These are phyloP conservation scores for Dothideomycetes sp. DNA, from an alignment of 2,329 filamentous ascomycete species.

Conservation along the genomic window DNA sequence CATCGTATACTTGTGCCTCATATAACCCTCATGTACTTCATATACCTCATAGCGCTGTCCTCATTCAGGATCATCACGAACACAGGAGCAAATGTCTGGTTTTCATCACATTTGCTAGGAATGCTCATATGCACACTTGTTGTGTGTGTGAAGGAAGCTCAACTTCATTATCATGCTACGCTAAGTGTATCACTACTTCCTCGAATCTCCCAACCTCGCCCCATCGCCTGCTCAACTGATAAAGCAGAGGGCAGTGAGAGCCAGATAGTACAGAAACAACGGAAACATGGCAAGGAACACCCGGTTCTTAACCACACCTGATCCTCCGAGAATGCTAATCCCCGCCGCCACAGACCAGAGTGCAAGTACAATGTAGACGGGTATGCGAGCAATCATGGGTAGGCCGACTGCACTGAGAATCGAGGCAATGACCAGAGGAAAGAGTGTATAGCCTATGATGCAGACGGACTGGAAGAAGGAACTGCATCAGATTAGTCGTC, in stretches of 20 bases:
- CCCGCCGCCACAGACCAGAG: conserved; percentile 91
- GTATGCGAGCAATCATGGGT: conserved; percentile 71
- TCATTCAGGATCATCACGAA: no score
- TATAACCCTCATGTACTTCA: no score
- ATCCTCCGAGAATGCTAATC: conserved; percentile 89
- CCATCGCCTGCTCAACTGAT: conserved; percentile 87
- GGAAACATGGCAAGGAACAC: conserved; percentile 92
- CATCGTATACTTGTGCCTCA: no score
- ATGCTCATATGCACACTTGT: no score
- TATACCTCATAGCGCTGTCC: no score
- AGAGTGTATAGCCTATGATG: conserved; percentile 96
- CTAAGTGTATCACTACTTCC: no score
- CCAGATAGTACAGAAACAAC: conserved; percentile 88
- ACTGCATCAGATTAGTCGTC: conserved; percentile 39
- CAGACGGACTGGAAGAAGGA: conserved; percentile 97
- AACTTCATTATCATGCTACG: no score
- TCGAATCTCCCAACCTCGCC: no score
- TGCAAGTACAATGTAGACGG: conserved; percentile 79
- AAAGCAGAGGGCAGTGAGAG: conserved; percentile 88
- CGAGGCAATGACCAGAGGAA: conserved; percentile 88
- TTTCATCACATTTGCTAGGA: no score
- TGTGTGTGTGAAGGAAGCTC: no score
- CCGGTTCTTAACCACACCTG: conserved; percentile 88
- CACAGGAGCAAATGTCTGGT: no score
- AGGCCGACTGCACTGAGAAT: conserved; percentile 76